A percentile compares a stretch with the other conserved stretches of the same genome.
Conservation (phyloP, 2,329 filamentous ascomycete species). For the Berkeleyomyces basicola region DNA sequence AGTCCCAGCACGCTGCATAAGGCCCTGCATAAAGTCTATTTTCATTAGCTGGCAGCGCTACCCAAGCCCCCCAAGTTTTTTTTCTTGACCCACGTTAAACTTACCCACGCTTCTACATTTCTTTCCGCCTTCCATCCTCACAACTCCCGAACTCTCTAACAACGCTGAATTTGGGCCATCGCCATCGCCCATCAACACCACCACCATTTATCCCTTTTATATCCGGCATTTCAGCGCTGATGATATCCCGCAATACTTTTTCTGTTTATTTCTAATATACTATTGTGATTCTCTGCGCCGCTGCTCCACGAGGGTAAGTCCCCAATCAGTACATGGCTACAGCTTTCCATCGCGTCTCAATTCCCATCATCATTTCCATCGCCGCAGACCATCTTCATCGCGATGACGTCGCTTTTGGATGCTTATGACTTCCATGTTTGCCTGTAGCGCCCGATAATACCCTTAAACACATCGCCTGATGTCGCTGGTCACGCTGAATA, state of each 20-base stretch:
- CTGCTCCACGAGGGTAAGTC: slow-evolving; percentile 1
- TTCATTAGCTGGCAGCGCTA: background rate
- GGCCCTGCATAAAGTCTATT: background rate
- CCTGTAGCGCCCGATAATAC: background rate
- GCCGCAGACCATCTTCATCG: slow-evolving; percentile 4
- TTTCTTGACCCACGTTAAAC: slow-evolving; percentile 8
- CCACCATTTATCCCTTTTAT: slow-evolving; percentile 8
- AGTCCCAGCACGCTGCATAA: too few species aligned
- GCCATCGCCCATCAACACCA: slow-evolving; percentile 11
- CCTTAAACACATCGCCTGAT: slow-evolving; percentile 1
- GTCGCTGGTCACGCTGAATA: background rate
- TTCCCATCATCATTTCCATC: slow-evolving; percentile 6
- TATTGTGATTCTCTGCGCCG: background rate
- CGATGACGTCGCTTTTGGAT: slow-evolving; percentile 5
- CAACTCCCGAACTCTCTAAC: slow-evolving; percentile 10
- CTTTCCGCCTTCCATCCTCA: slow-evolving; percentile 13
- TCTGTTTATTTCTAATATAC: background rate
- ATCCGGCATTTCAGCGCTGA: background rate
- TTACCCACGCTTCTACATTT: slow-evolving; percentile 8
- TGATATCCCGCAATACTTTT: slow-evolving; percentile 7
- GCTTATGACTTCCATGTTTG: background rate
- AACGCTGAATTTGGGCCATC: slow-evolving; percentile 12
- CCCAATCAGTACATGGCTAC: slow-evolving; percentile 1
- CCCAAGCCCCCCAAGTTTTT: slow-evolving; percentile 7
- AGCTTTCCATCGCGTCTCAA: slow-evolving; percentile 12